Evolutionary conservation across 2,329 filamentous ascomycete genomes (phyloP).

Genomic region (Pleurostoma richardsiae): DNA sequence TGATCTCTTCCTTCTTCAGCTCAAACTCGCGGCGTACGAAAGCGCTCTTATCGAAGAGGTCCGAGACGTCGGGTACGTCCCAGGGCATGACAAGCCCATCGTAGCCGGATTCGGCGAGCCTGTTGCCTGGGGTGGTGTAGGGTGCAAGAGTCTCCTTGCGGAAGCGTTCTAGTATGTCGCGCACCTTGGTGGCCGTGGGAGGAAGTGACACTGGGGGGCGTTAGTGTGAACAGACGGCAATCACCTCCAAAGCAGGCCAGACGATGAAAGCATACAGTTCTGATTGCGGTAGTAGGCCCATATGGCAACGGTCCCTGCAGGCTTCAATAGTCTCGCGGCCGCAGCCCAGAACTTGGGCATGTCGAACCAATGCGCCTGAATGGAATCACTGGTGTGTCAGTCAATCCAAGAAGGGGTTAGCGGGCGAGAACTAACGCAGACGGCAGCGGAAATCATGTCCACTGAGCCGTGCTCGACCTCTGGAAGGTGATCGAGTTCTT

Average conservation of each 20-base stretch:
- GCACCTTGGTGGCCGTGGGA: slow-evolving; percentile 28
- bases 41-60: neutral
- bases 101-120: slow-evolving; percentile 30
- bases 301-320: slow-evolving; percentile 41
- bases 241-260: slow-evolving; percentile 2
- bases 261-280: too few species aligned
- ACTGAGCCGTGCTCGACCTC: slow-evolving; percentile 12
- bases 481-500: slow-evolving; percentile 14
- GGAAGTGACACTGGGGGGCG: slow-evolving; percentile 2
- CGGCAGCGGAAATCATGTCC: slow-evolving; percentile 18
- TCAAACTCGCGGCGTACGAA: slow-evolving; percentile 22
- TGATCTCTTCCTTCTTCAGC: slow-evolving; percentile 19
- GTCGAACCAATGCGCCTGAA: slow-evolving; percentile 44
- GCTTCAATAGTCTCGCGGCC: slow-evolving; percentile 36
- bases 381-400: too few species aligned
- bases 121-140: slow-evolving; percentile 30
- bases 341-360: slow-evolving; percentile 37
- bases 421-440: slow-evolving; percentile 11
- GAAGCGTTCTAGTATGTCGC: slow-evolving; percentile 26
- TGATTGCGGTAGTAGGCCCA: slow-evolving; percentile 26
- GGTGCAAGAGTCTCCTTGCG: slow-evolving; percentile 26
- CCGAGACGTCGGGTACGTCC: slow-evolving; percentile 19
- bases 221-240: slow-evolving; percentile 1
- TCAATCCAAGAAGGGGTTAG: too few species aligned
- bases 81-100: slow-evolving; percentile 36